Conservation (phyloP, 768 basidiomycete genomes). For the Steccherinum ochraceum region DNA sequence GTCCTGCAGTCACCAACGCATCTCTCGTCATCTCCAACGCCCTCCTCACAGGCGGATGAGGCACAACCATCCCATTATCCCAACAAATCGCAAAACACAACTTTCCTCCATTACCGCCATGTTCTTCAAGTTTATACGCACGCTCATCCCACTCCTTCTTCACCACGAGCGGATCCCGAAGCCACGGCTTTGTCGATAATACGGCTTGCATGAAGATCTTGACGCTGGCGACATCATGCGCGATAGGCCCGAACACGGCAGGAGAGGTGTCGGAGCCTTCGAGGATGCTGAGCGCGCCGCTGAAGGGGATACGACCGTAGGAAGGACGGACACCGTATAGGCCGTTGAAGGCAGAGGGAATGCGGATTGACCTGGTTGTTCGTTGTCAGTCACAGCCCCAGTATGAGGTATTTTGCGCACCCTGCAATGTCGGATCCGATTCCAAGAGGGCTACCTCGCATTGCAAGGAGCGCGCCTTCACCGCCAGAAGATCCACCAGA, state of each 20-base stretch:
- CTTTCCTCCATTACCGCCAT: conserved; percentile 33
- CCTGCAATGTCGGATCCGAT: conserved; percentile 62
- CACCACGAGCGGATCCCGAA: conserved; percentile 42
- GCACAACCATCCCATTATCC: conserved; percentile 52
- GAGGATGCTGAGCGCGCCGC: conserved; percentile 39
- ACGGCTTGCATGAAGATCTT: conserved; percentile 47
- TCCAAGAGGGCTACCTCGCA: conserved; percentile 54
- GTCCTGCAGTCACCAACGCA: conserved; percentile 57
- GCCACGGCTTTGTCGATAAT: conserved; percentile 47
- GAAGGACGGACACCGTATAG: conserved; percentile 56
- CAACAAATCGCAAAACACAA: conserved; percentile 56
- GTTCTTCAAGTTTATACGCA: conserved; percentile 40
- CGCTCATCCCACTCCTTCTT: conserved; percentile 41
- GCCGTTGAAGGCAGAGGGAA: conserved; percentile 51
- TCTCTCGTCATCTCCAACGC: conserved; percentile 51
- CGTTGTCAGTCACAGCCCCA: too few species aligned
- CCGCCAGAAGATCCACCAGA: conserved; percentile 64
- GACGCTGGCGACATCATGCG: conserved; percentile 42
- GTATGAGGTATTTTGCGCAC: too few species aligned
- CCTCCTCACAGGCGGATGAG: conserved; percentile 60
- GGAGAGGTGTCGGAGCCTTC: conserved; percentile 51
- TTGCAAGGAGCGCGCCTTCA: conserved; percentile 55
- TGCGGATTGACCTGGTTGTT: conserved; percentile 40
- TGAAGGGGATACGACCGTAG: conserved; percentile 49
- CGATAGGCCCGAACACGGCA: conserved; percentile 56